phyloP scores from a whole-genome alignment of 2,329 filamentous ascomycete species.

The Colletotrichum orbiculare region DNA sequence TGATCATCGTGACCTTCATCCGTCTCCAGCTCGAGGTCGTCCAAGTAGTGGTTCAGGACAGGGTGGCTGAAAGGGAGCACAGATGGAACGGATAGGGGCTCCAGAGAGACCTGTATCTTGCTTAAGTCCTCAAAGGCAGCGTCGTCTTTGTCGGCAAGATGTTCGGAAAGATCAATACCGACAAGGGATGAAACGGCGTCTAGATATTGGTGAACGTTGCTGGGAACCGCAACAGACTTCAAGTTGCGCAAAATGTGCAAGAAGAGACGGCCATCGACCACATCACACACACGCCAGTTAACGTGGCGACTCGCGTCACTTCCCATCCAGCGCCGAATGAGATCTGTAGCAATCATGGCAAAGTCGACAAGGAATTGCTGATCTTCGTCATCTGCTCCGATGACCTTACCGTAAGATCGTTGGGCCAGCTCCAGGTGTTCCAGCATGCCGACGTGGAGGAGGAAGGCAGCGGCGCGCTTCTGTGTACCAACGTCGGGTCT shows the following conservation, averaged over 20 bases:
- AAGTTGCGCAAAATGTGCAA: slow-evolving; percentile 3
- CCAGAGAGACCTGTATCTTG: not conserved
- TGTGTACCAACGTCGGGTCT: slow-evolving; percentile 4
- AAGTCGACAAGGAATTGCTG: slow-evolving; percentile 15
- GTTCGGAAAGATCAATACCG: slow-evolving; percentile 1
- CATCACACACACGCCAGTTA: slow-evolving; percentile 14
- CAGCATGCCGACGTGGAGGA: slow-evolving; percentile 14
- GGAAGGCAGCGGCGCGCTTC: slow-evolving; percentile 14
- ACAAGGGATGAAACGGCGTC: not conserved
- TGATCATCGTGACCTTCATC: slow-evolving; percentile 15
- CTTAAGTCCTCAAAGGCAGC: no score
- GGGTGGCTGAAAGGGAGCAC: slow-evolving; percentile 61
- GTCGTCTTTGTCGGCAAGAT: not conserved
- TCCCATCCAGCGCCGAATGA: not conserved
- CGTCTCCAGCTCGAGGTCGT: slow-evolving; percentile 52
- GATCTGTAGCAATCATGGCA: not conserved
- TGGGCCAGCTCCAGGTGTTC: slow-evolving; percentile 4
- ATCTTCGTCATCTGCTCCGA: not conserved
- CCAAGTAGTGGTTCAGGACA: slow-evolving; percentile 58
- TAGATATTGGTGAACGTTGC: not conserved
- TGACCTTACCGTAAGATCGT: not conserved
- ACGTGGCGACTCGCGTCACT: not conserved
- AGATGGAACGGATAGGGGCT: slow-evolving; percentile 21
- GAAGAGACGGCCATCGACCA: slow-evolving; percentile 21
- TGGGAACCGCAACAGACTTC: not conserved